Evolutionary conservation across 164 flowering plant genomes (phyloP), one percentile per base, ranked within the genome.

Genomic region (Litsea cubeba): DNA sequence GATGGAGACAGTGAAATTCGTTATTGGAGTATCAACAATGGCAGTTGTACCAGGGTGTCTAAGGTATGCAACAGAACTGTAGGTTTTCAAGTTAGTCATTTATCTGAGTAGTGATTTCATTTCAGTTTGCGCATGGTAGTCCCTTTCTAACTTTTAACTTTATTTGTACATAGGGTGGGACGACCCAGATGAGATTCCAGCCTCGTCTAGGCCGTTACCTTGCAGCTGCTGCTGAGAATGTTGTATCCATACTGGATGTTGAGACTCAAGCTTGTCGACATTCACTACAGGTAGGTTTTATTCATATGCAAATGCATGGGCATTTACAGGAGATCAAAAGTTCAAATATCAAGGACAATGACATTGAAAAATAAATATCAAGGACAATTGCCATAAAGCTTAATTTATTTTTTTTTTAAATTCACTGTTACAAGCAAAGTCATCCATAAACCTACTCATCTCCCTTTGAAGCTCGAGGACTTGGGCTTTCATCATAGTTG

Each of bases 11-110:
- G 84, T 30, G 95, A 92, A 81, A 90, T 92, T 51, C 81, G 97
- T 23, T 89, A 88, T 72, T 92, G 97, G 97, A 92, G 88, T 76
- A 84, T 92, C 76, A 83, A 77, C 63, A 89, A 88, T 80, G 97
- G 95, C 40, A 85, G 86, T 75, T 88, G 90, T 75, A 20, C 88
- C 23, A 82, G 85, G 54, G 83, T 87, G 46, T 85, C 86, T 77
- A 88, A 88, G 90, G 97, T 92, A 85, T 64, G 50, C 6, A 74
- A 62, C 40, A n/a, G 25, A 66, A 26, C 20, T 66, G 32, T 23
- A 22, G 68, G 49, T 15, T 67, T 67, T 40, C 11, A 40, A 40
- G 46, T 40, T 40, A 7, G 11, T 40, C 46, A 17, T 67, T 35
- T 40, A 28, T 67, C 28, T 28, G 15, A 18, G 40, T 23, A 66